Evolutionary conservation across 1,284 basidiomycete species (phyloP), one percentile per base, ranked within the genome.

Genomic region (Fomitopsis betulina): DNA sequence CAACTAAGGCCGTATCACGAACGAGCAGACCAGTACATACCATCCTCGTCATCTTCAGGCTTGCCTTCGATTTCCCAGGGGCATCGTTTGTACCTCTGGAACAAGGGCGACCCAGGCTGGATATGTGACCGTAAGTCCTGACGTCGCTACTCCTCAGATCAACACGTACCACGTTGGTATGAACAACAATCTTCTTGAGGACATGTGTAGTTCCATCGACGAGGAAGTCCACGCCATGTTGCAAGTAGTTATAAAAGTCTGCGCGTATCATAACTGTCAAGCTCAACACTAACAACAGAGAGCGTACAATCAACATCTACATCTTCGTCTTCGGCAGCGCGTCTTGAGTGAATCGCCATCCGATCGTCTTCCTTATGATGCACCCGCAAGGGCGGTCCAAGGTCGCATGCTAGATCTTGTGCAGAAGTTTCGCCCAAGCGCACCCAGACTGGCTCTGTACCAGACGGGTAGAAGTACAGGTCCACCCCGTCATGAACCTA

Each of bases 171-270:
- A 94, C 83, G 65, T 95, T 96, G 1, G 93, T 85, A 68, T 96
- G 91, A 3, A 92, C 73, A 25, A 95, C 78, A 49, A 95, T 87
- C 79, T 96, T 96, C 68, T 80, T 83, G n/a, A 95, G 89, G 2
- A 81, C 66, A 67, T 91, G 88, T 0, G 81, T 83, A 17, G 78
- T 75, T 19, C 88, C 87, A 2, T 86, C 88, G 37, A 95, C 78
- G 23, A 94, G 78, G 63, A 94, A 91, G 68, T 96, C 93, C 12
- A 96, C 72, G 1, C 93, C 93, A 66, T 92, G 84, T 65, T 93
- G 89, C 64, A 95, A 93, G 69, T 95, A 96, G 68, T 95, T 95
- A 75, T 93, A 94, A 72, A 95, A 96, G 72, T 93, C 91, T 91
- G 60, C 6, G 49, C 7, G 13, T n/a, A 27, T n/a, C 55, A 25